A percentile compares a stretch with the other conserved stretches of the same genome.
Conservation (phyloP, 805 yeast species). For the Candida dendrica region DNA sequence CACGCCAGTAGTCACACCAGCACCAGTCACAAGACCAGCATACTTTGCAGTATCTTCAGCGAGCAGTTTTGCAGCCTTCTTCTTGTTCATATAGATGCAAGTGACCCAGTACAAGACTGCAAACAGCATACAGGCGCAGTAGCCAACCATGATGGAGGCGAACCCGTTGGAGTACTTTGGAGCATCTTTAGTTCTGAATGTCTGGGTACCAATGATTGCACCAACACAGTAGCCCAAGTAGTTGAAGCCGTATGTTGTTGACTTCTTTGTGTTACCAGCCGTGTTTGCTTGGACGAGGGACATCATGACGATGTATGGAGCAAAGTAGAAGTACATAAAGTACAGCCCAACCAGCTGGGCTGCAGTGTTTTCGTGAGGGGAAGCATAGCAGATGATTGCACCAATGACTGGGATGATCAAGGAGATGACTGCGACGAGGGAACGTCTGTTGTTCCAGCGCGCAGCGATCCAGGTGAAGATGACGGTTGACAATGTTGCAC, state of each 20-base stretch:
- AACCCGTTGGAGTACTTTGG: slow-evolving; percentile 39
- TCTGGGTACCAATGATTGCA: slow-evolving; percentile 39
- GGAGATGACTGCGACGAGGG: slow-evolving; percentile 19
- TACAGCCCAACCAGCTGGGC: slow-evolving; percentile 22
- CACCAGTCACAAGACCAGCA: too few relatives aligned
- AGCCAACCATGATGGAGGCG: slow-evolving; percentile 34
- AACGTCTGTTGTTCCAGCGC: slow-evolving; percentile 22
- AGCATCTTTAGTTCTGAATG: slow-evolving; percentile 34
- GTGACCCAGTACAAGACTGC: slow-evolving; percentile 26
- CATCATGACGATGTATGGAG: slow-evolving; percentile 25
- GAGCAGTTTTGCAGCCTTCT: slow-evolving; percentile 9
- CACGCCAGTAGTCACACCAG: too few relatives aligned
- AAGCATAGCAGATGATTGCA: slow-evolving; percentile 18
- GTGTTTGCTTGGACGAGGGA: slow-evolving; percentile 34
- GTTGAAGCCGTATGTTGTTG: slow-evolving; percentile 28
- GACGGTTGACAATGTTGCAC: slow-evolving; percentile 25
- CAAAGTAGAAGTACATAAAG: slow-evolving; percentile 27
- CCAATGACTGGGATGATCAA: slow-evolving; percentile 23
- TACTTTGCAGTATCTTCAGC: too few relatives aligned
- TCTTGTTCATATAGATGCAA: slow-evolving; percentile 26
- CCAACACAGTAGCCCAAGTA: slow-evolving; percentile 35
- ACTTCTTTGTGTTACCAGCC: slow-evolving; percentile 39
- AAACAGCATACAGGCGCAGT: slow-evolving; percentile 31
- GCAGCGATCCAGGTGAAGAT: slow-evolving; percentile 27
- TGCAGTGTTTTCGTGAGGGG: slow-evolving; percentile 18